A percentile compares a stretch with the other conserved stretches of the same genome.
These are phyloP conservation scores for Lactifluus echinatus DNA, from an alignment of 768 basidiomycete genomes.

Conservation along the genomic window DNA sequence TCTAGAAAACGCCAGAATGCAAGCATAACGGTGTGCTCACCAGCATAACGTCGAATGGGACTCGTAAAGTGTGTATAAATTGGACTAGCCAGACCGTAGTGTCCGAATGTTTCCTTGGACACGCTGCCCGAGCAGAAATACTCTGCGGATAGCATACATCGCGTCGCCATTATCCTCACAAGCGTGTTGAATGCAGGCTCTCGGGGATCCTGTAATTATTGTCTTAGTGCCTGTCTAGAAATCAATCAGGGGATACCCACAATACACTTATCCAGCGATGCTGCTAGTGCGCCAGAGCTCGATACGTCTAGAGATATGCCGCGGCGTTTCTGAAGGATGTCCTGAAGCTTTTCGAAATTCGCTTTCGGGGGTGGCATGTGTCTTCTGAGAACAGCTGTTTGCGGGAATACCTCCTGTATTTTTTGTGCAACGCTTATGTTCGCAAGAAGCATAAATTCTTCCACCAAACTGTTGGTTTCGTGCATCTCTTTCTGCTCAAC, in stretches of 20 bases:
- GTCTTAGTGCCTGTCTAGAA: not conserved
- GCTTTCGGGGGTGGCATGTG: conserved; percentile 86
- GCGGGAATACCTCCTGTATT: conserved; percentile 92
- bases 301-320: conserved; percentile 82
- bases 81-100: conserved; percentile 93
- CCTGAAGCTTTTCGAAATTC: conserved; percentile 94
- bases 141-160: conserved; percentile 97
- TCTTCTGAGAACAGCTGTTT: conserved; percentile 88
- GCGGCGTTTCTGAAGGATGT: conserved; percentile 80
- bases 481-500: conserved; percentile 89
- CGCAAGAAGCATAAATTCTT: conserved; percentile 98
- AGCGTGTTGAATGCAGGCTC: conserved; percentile 94
- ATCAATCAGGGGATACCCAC: conserved; percentile 36
- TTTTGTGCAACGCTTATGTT: conserved; percentile 89
- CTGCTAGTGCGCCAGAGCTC: conserved; percentile 81
- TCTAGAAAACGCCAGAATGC: not conserved
- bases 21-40: conserved; percentile 32
- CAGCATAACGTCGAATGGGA: conserved; percentile 93
- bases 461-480: conserved; percentile 94
- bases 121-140: conserved; percentile 97
- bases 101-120: conserved; percentile 83
- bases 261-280: conserved; percentile 78
- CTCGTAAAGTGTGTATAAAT: conserved; percentile 99
- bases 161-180: conserved; percentile 97
- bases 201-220: conserved; percentile 50